Percentiles rank a stretch among this genome's conserved stretches.
Conservation (phyloP, 129 eudicot species). For the Flaveria bidentis region DNA sequence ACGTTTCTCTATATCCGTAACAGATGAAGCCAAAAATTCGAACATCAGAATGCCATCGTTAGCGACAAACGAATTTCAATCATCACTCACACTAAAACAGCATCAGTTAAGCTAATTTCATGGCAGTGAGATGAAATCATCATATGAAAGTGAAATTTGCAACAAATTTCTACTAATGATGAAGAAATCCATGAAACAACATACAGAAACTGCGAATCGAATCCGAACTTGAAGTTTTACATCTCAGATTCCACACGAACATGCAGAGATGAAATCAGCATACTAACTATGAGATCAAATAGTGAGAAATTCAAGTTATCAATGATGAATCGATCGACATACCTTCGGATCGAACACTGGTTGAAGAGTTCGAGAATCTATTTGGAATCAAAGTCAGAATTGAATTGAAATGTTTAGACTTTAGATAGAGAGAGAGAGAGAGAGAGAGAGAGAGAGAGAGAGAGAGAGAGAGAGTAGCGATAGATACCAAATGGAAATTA, state of each 20-base stretch:
- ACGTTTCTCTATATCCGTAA: background rate
- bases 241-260: slow-evolving; percentile 4
- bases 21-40: background rate
- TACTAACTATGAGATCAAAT: slow-evolving; percentile 11
- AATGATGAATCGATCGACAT: background rate
- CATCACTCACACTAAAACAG: background rate
- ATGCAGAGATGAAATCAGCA: slow-evolving; percentile 19
- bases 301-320: slow-evolving; percentile 9
- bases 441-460: background rate
- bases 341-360: slow-evolving; percentile 29
- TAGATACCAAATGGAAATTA: background rate
- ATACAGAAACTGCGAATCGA: background rate
- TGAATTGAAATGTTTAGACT: background rate
- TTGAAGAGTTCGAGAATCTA: slow-evolving; percentile 4
- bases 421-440: background rate
- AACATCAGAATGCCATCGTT: background rate
- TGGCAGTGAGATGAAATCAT: background rate
- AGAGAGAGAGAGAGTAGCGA: background rate
- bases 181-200: background rate
- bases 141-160: slow-evolving; percentile 10
- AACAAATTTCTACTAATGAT: background rate
- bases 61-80: background rate
- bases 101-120: background rate
- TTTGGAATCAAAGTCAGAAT: slow-evolving; percentile 22
- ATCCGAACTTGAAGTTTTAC: background rate